phyloP scores from a whole-genome alignment of 1,284 basidiomycete genomes.

The Trametes versicolor region DNA sequence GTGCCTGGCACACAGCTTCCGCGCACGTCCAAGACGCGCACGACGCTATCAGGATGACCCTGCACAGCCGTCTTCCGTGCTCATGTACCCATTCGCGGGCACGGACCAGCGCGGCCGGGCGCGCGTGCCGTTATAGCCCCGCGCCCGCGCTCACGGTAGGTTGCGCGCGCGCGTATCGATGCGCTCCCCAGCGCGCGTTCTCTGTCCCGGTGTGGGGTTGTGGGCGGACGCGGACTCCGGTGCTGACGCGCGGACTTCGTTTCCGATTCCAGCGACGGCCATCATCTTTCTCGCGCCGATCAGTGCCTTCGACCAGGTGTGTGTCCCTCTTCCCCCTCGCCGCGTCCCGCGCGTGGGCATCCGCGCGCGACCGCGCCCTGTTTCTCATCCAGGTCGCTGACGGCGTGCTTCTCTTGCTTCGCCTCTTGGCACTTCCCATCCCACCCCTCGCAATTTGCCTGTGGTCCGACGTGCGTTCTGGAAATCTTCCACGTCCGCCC shows the following conservation, averaged over 20 bases:
- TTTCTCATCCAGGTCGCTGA: neutral
- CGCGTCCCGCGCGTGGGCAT: neutral
- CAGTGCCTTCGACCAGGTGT: slow-evolving; percentile 84
- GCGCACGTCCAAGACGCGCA: slow-evolving; percentile 4
- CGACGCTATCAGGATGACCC: slow-evolving; percentile 2
- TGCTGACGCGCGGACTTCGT: slow-evolving; percentile 9
- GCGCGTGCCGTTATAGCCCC: neutral
- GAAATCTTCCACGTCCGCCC: neutral
- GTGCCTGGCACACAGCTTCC: slow-evolving; percentile 7
- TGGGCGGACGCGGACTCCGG: slow-evolving; percentile 6
- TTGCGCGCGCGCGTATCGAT: slow-evolving; percentile 3
- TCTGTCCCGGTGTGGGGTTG: neutral
- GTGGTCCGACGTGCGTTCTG: neutral
- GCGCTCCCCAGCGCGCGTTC: neutral
- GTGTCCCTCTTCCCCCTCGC: slow-evolving; percentile 23
- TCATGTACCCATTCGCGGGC: neutral
- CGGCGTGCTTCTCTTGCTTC: neutral
- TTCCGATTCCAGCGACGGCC: slow-evolving; percentile 61
- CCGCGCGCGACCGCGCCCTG: neutral
- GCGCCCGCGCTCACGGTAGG: no score
- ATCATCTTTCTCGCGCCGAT: slow-evolving; percentile 83
- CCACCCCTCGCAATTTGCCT: neutral
- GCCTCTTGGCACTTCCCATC: neutral
- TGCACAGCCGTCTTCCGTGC: neutral
- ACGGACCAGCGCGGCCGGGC: neutral